Conservation (phyloP, 176 grass and related monocot species). For the Typha latifolia region DNA sequence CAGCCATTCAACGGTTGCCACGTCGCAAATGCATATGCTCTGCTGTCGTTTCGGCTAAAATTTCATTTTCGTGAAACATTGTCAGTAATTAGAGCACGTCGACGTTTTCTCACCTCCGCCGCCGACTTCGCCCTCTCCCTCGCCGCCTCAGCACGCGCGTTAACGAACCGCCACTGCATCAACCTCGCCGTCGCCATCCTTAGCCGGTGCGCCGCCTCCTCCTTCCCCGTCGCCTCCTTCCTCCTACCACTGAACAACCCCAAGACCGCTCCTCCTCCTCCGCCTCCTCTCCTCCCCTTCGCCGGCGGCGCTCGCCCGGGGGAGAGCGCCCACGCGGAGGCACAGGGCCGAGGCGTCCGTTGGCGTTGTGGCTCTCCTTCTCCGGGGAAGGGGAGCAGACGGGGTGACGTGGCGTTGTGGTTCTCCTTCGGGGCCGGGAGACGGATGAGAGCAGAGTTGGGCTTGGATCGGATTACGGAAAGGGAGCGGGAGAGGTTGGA, state of each 20-base stretch:
- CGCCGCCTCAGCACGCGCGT: conserved; percentile 46
- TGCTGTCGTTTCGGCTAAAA: too few relatives aligned
- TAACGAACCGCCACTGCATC: conserved; percentile 77
- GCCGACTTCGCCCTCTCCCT: conserved; percentile 32
- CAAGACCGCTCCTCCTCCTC: conserved; percentile 24
- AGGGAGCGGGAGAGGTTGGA: conserved; percentile 33
- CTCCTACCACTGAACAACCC: conserved; percentile 32
- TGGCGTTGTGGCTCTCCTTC: conserved; percentile 13
- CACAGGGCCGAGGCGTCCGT: conserved; percentile 17
- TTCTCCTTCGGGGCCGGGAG: conserved; percentile 27
- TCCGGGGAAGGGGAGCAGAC: conserved; percentile 8
- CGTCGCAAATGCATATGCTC: too few relatives aligned
- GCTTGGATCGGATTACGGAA: conserved; percentile 14
- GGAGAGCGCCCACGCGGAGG: conserved; percentile 26
- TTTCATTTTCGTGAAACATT: too few relatives aligned
- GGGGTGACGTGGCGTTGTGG: neutral
- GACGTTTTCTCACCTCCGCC: conserved; percentile 38
- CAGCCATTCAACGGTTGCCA: too few relatives aligned
- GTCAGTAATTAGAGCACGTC: neutral
- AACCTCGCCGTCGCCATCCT: conserved; percentile 47
- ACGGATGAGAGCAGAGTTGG: neutral
- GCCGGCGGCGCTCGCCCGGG: conserved; percentile 16
- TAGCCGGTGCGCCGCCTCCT: conserved; percentile 48
- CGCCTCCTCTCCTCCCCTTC: conserved; percentile 6
- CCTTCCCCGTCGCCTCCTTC: conserved; percentile 39